Base-by-base conservation (phyloP, 2,329 filamentous ascomycete genomes). In the Phaeophleospora eucalypticola region DNA sequence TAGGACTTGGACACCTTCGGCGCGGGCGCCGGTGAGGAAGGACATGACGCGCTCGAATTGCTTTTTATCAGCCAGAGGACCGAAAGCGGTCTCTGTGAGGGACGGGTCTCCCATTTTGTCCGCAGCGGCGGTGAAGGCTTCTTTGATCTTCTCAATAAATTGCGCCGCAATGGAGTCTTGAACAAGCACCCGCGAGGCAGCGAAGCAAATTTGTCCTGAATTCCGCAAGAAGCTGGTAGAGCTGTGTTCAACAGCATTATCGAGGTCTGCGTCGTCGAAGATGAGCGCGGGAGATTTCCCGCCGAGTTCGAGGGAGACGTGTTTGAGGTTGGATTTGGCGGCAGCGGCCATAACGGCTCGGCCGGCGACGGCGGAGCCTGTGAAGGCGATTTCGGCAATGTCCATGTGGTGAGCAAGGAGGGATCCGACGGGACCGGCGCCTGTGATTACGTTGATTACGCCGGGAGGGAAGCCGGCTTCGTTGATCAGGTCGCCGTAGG, bases 381-480 rank as follows among this genome's bases (percentile, higher is more conserved):
- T 89, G 54, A 89, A 90, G 0, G 85, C 84, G 54, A 90, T 75
- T 71, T 89, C 89, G 59, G 86, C 81, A 16, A 89, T 76, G 32
- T 77, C 76, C 37, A 80, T 68, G 61, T 89, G 86, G 27, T 74
- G 73, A 3, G 81, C 82, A 9, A 89, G 73, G 0, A 83, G 80
- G 2, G 80, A 74, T 10, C 86, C 86, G 0, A 83, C 82, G 29
- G 80, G 80, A 7, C 68, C 68, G 38, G 58, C 58, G 4, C 68
- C 68, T 12, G 58, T 60, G 16, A 70, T 37, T 29, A 71, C 51
- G 38, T 70, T 74, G 36, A 75, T 48, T 1, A 73, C 70, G 2
- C 71, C 71, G 1, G 65, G 65, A 8, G 72, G 71, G 46, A 74
- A 72, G 4, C 69, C 70, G 15, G 66, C 69, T 52, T 71, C 54